Base-by-base conservation (phyloP, 2,329 filamentous ascomycete genomes). In the Nemania diffusa region DNA sequence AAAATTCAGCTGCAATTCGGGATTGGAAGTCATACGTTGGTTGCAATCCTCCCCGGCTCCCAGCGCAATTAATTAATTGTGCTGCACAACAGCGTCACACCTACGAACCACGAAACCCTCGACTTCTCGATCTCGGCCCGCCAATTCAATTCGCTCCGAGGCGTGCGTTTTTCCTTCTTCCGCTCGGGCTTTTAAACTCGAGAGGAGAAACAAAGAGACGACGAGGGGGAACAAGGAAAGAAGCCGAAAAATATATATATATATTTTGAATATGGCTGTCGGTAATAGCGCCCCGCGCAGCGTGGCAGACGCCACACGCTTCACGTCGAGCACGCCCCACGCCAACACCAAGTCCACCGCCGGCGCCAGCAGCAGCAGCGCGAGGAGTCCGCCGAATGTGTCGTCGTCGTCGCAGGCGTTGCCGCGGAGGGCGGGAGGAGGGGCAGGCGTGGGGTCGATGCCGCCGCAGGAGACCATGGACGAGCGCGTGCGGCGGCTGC, bases 251-350 rank as follows among this genome's bases (percentile, higher is more conserved):
- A 40, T n/a, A n/a, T n/a, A n/a, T n/a, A n/a, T n/a, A 26, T 5
- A 42, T 15, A 26, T 11, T 24, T 22, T 11, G 13, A 57, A 29
- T 46, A 72, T 69, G 67, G 64, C 63, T 34, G 55, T 57, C 59
- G 15, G 66, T 62, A 72, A 71, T 50, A 74, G 61, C 60, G 48
- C 82, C 71, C 85, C 91, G 68, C 90, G 91, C 77, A 92, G 88
- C 81, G 90, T 92, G 78, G 88, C 88, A 74, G 92, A 94, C 79
- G 92, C 92, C 72, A 96, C 92, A 75, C 90, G 92, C 77, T 96
- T 92, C 80, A 92, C 90, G 17, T 82, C 89, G 27, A 91, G 88
- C 20, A 88, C 85, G 68, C 89, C 89, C 40, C 91, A 93, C 81
- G 92, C 91, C 73, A 85, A 86, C 71, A 88, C 88, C 72, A 92